These are phyloP conservation scores for Lentinula sp. DNA, from an alignment of 768 basidiomycete genomes.

Conservation along the genomic window DNA sequence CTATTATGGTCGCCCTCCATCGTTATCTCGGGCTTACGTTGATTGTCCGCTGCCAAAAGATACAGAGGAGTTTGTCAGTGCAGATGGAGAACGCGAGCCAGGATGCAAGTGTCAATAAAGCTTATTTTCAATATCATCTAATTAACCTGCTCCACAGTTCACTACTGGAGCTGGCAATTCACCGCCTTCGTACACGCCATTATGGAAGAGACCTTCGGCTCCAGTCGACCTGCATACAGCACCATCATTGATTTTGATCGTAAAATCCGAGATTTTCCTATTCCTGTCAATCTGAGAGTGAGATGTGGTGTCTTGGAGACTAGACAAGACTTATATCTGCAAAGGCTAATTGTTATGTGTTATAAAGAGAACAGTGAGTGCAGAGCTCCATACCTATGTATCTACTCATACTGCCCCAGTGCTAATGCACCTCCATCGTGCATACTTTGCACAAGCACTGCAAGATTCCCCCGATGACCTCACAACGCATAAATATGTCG, in stretches of 20 bases:
- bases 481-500: slow-evolving; percentile 55
- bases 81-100: slow-evolving; percentile 28
- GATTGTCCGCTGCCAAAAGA: slow-evolving; percentile 54
- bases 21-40: slow-evolving; percentile 43
- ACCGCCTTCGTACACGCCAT: slow-evolving; percentile 45
- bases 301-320: slow-evolving; percentile 15
- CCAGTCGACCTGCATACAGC: slow-evolving; percentile 44
- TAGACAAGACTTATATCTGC: slow-evolving; percentile 25
- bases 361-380: slow-evolving; percentile 45
- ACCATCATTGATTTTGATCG: slow-evolving; percentile 54
- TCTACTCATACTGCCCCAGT: slow-evolving; percentile 25
- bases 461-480: slow-evolving; percentile 53
- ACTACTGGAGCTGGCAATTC: slow-evolving; percentile 51
- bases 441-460: slow-evolving; percentile 63
- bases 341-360: slow-evolving; percentile 37
- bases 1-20: slow-evolving; percentile 54
- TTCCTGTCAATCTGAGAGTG: slow-evolving; percentile 43
- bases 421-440: slow-evolving; percentile 58
- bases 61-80: slow-evolving; percentile 23
- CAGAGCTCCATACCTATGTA: neutral
- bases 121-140: neutral
- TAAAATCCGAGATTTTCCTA: slow-evolving; percentile 52
- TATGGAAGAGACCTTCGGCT: slow-evolving; percentile 44
- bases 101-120: slow-evolving; percentile 29
- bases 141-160: slow-evolving; percentile 29